Evolutionary conservation across 2,329 filamentous ascomycete species (phyloP), one percentile per base, ranked within the genome.

Genomic region (Zymoseptoria crescenta): DNA sequence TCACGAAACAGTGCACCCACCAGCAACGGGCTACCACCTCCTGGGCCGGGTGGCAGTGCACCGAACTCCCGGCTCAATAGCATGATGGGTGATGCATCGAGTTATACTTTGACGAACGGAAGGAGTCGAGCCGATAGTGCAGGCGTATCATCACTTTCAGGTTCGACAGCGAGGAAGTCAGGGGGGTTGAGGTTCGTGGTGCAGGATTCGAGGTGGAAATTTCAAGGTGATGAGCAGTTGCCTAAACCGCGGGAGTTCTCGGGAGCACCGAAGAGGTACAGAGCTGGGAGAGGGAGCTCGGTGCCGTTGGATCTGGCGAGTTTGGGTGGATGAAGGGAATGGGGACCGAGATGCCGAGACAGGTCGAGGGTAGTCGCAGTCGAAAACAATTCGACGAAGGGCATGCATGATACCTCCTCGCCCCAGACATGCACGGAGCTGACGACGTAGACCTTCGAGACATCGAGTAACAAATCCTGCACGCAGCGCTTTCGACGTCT

Each of bases 271-370:
- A 91, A 88, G 72, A 85, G 84, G 72, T 99, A 97, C 74, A 82
- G 93, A 63, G 94, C 94, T 41, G 94, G 94, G 8, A 83, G 93
- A 71, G 93, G 91, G 30, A 96, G 91, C 76, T 96, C 89, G 78
- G 92, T 97, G 66, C 94, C 94, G 29, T 78, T 97, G 67, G 90
- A 97, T 77, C 75, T 99, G 70, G 84, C 79, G 65, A 79, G 81
- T 13, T 80, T 87, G 60, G 74, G 77, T 52, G 79, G 58, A 62
- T 19, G 24, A 16, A 24, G 4, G 10, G 35, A 48, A 54, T 4
- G 49, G 21, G 8, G 49, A 5, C 10, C n/a, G 35, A n/a, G 13
- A 16, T 16, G 4, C 13, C 6, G 35, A 45, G 7, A n/a, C 16
- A 5, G n/a, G 13, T n/a, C 13, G 35, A 45, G 35, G 4, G 16